Conservation (phyloP, 179 eudicot genomes). For the Heliamphora pulchella region DNA sequence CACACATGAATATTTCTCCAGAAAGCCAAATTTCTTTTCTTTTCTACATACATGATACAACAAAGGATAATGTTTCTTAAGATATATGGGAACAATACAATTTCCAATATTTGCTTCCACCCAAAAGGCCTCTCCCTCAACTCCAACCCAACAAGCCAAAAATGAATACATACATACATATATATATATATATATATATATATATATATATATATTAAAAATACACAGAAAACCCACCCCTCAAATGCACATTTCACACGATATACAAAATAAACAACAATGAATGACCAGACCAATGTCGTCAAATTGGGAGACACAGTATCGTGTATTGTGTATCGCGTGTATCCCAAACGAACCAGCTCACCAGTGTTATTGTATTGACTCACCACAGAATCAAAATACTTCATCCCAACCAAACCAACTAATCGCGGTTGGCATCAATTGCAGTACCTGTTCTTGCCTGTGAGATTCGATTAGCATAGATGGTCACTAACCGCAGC, state of each 20-base stretch:
- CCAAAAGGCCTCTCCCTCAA: slow-evolving; percentile 12
- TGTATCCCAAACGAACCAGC: background rate
- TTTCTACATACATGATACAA: background rate
- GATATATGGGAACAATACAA: background rate
- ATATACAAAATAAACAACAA: slow-evolving; percentile 43
- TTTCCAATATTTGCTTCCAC: slow-evolving; percentile 7
- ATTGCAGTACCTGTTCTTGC: slow-evolving; percentile 77
- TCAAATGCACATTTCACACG: slow-evolving; percentile 29
- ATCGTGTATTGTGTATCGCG: too few relatives aligned
- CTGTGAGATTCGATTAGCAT: slow-evolving; percentile 91
- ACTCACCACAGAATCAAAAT: slow-evolving; percentile 6
- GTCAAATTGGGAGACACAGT: too few relatives aligned
- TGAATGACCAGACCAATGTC: slow-evolving; percentile 17
- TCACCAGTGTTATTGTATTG: background rate
- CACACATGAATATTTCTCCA: background rate
- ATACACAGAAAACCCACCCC: slow-evolving; percentile 16
- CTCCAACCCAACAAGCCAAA: slow-evolving; percentile 19
- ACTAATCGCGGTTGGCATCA: slow-evolving; percentile 42
- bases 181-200: too few relatives aligned
- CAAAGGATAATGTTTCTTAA: background rate
- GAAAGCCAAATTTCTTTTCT: background rate
- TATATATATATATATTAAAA: background rate
- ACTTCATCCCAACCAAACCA: slow-evolving; percentile 4
- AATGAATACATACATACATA: background rate
- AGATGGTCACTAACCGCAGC: slow-evolving; percentile 82